Base-by-base conservation (phyloP, 169 alveolate species). In the Plasmodium reichenowi region DNA sequence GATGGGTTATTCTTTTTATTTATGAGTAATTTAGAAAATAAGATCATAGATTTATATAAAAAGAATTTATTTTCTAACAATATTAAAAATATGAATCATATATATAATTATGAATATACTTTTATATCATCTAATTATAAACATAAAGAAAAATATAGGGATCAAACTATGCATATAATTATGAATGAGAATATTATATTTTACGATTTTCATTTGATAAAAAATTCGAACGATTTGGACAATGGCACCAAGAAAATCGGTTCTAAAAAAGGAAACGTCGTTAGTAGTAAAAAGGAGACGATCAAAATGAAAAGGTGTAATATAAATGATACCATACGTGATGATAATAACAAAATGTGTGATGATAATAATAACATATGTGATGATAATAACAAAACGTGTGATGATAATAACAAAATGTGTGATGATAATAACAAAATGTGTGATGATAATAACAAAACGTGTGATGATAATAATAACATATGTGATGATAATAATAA, bases 61-160 rank as follows among this genome's bases (percentile, higher is more conserved):
- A 60, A 83, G 15, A 68, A 56, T n/a, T 17, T 83, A 83, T 62
- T 54, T 10, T 67, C n/a, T 45, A 72, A 83, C 20, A 38, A 32
- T 1, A 29, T 32, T 5, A 29, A 29, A 24, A 54, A n/a, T 5
- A 54, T 43, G n/a, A 80, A 45, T n/a, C 9, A 26, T 9, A 83
- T 3, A 3, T 83, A 83, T n/a, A 83, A 67, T 38, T 83, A 67
- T 22, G 83, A 83, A 2, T 83, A 68, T 22, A n/a, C 70, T 9
- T 83, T 83, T 26, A 83, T 83, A 38, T 83, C 91, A 6, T 83
- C 91, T 1, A 83, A 70, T 24, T 83, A 83, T 58, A 83, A 83
- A 38, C 29, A 59, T n/a, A 68, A 54, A 45, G 85, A 83, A 13
- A 83, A 72, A 43, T 38, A 38, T 38, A 38, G 47, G 47, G 47